A percentile compares a stretch with the other conserved stretches of the same genome.
Conservation (phyloP, 768 basidiomycete genomes). For the Leccinum variicolor region DNA sequence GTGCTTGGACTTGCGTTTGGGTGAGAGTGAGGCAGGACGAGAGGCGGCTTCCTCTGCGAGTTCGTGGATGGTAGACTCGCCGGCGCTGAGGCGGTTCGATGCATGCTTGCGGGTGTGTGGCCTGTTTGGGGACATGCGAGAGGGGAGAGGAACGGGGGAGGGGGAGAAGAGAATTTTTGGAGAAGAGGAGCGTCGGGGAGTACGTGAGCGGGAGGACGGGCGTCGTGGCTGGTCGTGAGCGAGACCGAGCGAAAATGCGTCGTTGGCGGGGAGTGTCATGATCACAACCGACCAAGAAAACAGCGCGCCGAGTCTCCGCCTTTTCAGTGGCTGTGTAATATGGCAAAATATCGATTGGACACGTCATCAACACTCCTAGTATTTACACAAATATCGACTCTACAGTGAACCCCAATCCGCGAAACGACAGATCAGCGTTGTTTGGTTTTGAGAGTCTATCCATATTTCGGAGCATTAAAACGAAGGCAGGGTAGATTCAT, state of each 20-base stretch:
- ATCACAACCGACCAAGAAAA: neutral
- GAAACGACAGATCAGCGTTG: conserved; percentile 38
- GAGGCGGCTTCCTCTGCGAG: conserved; percentile 22
- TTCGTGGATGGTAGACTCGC: conserved; percentile 22
- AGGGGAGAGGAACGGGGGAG: conserved; percentile 16
- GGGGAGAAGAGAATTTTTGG: conserved; percentile 44
- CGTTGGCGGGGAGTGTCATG: conserved; percentile 35
- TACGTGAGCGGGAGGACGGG: conserved; percentile 20
- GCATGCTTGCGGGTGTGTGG: conserved; percentile 20
- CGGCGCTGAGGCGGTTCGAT: conserved; percentile 15
- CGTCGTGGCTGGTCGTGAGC: conserved; percentile 35
- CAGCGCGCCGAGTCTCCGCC: neutral
- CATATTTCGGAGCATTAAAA: conserved; percentile 84
- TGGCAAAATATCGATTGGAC: neutral
- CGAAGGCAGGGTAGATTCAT: conserved; percentile 60
- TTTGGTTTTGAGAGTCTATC: conserved; percentile 56
- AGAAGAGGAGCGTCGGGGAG: conserved; percentile 42
- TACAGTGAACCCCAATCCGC: conserved; percentile 31
- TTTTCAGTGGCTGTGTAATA: conserved; percentile 13
- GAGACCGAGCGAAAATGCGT: conserved; percentile 34
- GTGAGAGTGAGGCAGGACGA: conserved; percentile 8
- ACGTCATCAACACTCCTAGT: too few relatives aligned
- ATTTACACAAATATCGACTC: conserved; percentile 30
- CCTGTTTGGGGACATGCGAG: conserved; percentile 39
- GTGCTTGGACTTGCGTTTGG: conserved; percentile 18